Conservation (phyloP, 768 basidiomycete genomes). For the Serendipita sp. region DNA sequence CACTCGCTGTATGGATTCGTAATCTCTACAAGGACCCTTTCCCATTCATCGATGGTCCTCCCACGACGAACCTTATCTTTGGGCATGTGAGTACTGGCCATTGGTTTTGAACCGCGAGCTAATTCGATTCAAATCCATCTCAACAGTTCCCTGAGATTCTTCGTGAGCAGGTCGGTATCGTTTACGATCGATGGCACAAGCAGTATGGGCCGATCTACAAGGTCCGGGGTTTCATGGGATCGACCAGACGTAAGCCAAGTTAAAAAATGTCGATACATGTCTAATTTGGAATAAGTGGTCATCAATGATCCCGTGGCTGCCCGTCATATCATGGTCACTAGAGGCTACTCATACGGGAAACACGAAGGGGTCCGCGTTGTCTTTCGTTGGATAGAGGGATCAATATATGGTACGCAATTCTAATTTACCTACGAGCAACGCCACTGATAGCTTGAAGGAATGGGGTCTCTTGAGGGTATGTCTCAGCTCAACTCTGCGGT, state of each 20-base stretch:
- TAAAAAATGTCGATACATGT: background rate
- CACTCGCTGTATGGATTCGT: background rate
- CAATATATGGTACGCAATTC: background rate
- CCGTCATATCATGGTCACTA: background rate
- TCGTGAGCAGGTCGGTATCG: background rate
- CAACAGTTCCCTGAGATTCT: background rate
- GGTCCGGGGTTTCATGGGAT: background rate
- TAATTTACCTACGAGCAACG: no score
- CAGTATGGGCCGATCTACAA: conserved; percentile 1
- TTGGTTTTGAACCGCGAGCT: background rate
- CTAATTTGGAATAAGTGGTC: background rate
- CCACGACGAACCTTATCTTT: background rate
- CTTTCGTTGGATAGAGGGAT: conserved; percentile 3
- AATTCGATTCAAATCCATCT: background rate
- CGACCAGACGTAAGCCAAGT: background rate
- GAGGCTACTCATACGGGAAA: background rate
- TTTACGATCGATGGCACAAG: conserved; percentile 3
- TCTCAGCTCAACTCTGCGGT: background rate
- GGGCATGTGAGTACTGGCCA: background rate
- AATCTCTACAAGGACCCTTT: background rate
- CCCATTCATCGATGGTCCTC: conserved; percentile 2
- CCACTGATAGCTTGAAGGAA: no score
- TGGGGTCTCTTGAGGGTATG: background rate
- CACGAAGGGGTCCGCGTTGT: background rate
- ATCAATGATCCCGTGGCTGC: background rate